phyloP scores from a whole-genome alignment of 495 filamentous ascomycete species.

The Xylaria castorea region DNA sequence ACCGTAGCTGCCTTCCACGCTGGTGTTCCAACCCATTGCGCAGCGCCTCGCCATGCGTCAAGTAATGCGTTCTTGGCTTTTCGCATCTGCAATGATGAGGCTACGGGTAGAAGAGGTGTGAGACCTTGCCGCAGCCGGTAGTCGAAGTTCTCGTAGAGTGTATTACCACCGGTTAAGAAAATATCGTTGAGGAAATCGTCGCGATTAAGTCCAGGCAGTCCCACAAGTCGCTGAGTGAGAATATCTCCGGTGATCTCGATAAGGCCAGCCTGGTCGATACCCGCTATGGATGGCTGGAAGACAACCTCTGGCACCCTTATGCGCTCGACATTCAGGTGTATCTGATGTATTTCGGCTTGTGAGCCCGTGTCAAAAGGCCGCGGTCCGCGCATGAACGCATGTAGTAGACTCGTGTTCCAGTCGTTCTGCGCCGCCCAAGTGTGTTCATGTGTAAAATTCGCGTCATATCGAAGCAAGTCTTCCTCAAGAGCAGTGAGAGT shows the following conservation, averaged over 20 bases:
- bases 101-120: conserved; percentile 71
- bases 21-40: conserved; percentile 69
- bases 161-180: conserved; percentile 94
- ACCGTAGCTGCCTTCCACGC: conserved; percentile 60
- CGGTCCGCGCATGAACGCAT: conserved; percentile 87
- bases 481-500: conserved; percentile 77
- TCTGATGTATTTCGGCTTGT: conserved; percentile 80
- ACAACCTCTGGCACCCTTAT: conserved; percentile 96
- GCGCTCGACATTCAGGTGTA: conserved; percentile 95
- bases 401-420: conserved; percentile 89
- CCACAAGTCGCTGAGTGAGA: conserved; percentile 74
- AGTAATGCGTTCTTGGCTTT: conserved; percentile 74
- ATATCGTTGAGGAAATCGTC: conserved; percentile 78
- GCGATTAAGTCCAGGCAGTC: conserved; percentile 57
- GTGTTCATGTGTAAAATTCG: conserved; percentile 85
- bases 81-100: conserved; percentile 67
- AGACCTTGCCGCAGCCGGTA: conserved; percentile 78
- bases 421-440: conserved; percentile 91
- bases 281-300: conserved; percentile 91
- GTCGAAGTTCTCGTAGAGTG: conserved; percentile 84
- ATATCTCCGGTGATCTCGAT: conserved; percentile 89
- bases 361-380: conserved; percentile 82
- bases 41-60: conserved; percentile 93
- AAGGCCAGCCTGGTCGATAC: conserved; percentile 91
- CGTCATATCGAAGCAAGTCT: conserved; percentile 84